Evolutionary conservation across 768 basidiomycete genomes (phyloP).

Genomic region (Kwoniella sp.): DNA sequence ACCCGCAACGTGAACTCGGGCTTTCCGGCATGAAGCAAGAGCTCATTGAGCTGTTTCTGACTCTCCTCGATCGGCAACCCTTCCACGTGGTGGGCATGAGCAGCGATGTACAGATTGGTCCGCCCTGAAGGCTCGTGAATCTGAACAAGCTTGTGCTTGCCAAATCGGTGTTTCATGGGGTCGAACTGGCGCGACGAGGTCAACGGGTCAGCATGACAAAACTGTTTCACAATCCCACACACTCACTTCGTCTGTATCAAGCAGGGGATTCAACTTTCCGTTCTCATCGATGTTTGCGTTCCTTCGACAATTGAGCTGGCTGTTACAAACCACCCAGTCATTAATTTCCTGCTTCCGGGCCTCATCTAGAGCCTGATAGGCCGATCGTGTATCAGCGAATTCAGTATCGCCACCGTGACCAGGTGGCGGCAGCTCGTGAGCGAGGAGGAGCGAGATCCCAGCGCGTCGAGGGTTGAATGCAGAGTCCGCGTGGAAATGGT

Average conservation of each 20-base stretch:
- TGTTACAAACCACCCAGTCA: conserved; percentile 33
- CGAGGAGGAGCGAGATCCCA: conserved; percentile 31
- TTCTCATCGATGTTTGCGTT: conserved; percentile 26
- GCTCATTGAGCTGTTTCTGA: conserved; percentile 15
- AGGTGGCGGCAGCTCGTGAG: conserved; percentile 34
- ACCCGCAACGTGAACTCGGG: conserved; percentile 18
- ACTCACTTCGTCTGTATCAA: conserved; percentile 23
- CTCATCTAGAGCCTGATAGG: conserved; percentile 31
- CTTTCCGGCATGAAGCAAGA: conserved; percentile 15
- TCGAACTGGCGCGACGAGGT: conserved; percentile 30
- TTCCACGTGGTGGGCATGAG: conserved; percentile 40
- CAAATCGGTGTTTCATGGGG: conserved; percentile 34
- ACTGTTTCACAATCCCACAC: conserved; percentile 12
- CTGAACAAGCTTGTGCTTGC: conserved; percentile 34
- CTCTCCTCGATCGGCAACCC: conserved; percentile 31
- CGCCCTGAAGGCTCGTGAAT: conserved; percentile 32
- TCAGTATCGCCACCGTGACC: conserved; percentile 38
- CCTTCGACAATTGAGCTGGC: conserved; percentile 34
- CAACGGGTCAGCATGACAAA: conserved; percentile 25
- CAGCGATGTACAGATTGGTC: conserved; percentile 37
- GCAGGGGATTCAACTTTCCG: conserved; percentile 18
- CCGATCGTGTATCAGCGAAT: conserved; percentile 39
- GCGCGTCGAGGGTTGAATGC: conserved; percentile 35
- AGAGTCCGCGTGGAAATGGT: conserved; percentile 29
- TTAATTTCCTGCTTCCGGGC: conserved; percentile 29